Evolutionary conservation across 2,329 filamentous ascomycete genomes (phyloP), one percentile per base, ranked within the genome.

Genomic region (Curvularia spicifera): DNA sequence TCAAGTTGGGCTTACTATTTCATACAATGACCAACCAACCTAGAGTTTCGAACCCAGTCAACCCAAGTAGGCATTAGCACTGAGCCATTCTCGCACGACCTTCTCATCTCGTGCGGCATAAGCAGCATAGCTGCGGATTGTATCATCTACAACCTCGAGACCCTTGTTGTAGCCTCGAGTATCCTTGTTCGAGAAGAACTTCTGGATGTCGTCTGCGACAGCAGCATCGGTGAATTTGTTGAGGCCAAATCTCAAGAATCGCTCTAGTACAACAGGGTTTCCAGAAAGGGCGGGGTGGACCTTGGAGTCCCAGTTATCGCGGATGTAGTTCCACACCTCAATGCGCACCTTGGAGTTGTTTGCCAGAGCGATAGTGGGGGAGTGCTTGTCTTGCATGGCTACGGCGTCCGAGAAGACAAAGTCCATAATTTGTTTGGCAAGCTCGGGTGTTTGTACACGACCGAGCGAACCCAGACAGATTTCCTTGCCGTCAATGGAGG

Each of bases 401-500:
- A 98, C 91, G n/a, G 90, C 84, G 75, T 89, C 89, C 66, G 91
- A 93, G 77, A 96, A 89, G 78, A 93, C 81, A 74, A 97, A 85
- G 78, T 89, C 68, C 82, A 90, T 72, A 84, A 88, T 83, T 71
- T 89, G 78, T 56, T 84, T 80, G 44, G 96, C 87, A 29, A 97
- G 81, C 9, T 87, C 85, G 0, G 81, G 74, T 54, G 91, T 86
- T 68, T 89, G 88, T 20, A 90, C 87, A 39, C 88, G 86, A 33
- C 93, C 92, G 44, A 99, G 84, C 4, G 90, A 87, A 37, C 85
- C 82, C 3, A 98, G 85, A 65, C 87, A 90, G 64, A 96, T 90
- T 67, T 97, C 93, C 78, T 93, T 96, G 69, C 93, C 93, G 70
- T 98, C 95, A 37, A 97, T 88, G 7, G 93, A 91, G 51, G 89